These are phyloP conservation scores for Cercospora sojina DNA, from an alignment of 2,329 filamentous ascomycete species.

Conservation along the genomic window DNA sequence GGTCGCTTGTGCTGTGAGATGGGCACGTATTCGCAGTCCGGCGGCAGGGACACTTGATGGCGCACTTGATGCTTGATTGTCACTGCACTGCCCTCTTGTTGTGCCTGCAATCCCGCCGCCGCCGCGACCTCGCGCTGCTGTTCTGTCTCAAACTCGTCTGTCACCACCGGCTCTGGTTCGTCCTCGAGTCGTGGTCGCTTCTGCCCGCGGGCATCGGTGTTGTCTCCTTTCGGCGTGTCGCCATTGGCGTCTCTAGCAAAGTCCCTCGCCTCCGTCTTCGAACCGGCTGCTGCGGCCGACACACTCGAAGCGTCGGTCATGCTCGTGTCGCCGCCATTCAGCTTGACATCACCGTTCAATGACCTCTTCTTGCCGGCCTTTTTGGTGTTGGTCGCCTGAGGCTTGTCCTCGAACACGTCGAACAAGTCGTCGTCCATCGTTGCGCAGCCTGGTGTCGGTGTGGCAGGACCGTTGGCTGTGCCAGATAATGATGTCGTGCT, in stretches of 20 bases:
- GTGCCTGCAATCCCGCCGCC: constrained; percentile 65
- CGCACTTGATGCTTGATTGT: constrained; percentile 95
- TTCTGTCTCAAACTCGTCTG: constrained; percentile 92
- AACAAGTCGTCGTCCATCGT: constrained; percentile 36
- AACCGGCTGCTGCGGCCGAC: background rate
- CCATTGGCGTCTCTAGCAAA: constrained; percentile 13
- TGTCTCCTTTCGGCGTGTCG: constrained; percentile 39
- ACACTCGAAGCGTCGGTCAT: constrained; percentile 45
- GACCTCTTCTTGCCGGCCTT: constrained; percentile 75
- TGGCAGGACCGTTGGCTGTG: background rate
- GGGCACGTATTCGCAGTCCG: constrained; percentile 73
- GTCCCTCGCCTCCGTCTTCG: constrained; percentile 1
- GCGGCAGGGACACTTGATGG: constrained; percentile 93
- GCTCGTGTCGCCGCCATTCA: constrained; percentile 44
- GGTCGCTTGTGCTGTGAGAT: constrained; percentile 93
- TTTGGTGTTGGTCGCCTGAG: constrained; percentile 16
- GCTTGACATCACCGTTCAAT: constrained; percentile 74
- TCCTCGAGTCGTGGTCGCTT: constrained; percentile 66
- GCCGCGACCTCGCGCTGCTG: constrained; percentile 87
- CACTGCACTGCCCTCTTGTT: constrained; percentile 67
- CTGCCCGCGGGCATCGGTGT: constrained; percentile 47
- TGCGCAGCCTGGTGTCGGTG: background rate
- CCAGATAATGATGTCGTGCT: constrained; percentile 2
- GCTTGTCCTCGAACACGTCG: constrained; percentile 39
- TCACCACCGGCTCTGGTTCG: constrained; percentile 76